Conservation (phyloP, 1,284 basidiomycete genomes). For the Naganishia liquefaciens region DNA sequence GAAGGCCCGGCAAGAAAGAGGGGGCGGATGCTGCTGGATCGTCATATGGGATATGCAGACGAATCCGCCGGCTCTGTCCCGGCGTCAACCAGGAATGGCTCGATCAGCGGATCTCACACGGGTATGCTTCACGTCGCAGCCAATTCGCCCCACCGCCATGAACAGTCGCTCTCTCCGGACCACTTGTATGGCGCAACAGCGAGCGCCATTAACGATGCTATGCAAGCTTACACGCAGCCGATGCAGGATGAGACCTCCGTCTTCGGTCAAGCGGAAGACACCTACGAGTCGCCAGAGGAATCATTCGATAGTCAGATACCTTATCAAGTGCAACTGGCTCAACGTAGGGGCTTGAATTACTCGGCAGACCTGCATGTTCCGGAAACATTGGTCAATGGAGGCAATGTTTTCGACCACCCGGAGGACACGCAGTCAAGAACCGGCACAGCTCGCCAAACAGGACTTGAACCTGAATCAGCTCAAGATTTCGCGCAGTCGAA, state of each 20-base stretch:
- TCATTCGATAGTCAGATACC: constrained; percentile 31
- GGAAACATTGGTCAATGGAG: constrained; percentile 16
- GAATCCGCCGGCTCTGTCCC: constrained; percentile 1
- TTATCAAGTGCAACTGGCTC: constrained; percentile 32
- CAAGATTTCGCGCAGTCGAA: constrained; percentile 1
- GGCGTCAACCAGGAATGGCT: not conserved
- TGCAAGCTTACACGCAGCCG: constrained; percentile 15
- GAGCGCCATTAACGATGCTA: constrained; percentile 21
- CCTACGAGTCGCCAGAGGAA: constrained; percentile 29
- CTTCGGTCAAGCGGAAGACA: constrained; percentile 5
- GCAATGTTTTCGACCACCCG: constrained; percentile 17
- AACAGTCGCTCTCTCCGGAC: constrained; percentile 3
- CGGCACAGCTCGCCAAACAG: not conserved
- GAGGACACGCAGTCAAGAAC: constrained; percentile 3
- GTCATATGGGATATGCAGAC: constrained; percentile 5
- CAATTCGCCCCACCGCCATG: not conserved
- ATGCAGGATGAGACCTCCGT: constrained; percentile 26
- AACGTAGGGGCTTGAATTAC: constrained; percentile 12
- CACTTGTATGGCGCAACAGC: constrained; percentile 11
- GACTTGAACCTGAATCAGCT: not conserved
- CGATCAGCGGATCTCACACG: constrained; percentile 2
- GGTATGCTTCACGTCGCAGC: not conserved
- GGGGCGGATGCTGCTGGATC: not conserved
- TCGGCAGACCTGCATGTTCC: constrained; percentile 4
- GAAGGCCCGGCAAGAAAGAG: constrained; percentile 8